Evolutionary conservation across 768 basidiomycete genomes (phyloP).

Genomic region (Podaxis sp.): DNA sequence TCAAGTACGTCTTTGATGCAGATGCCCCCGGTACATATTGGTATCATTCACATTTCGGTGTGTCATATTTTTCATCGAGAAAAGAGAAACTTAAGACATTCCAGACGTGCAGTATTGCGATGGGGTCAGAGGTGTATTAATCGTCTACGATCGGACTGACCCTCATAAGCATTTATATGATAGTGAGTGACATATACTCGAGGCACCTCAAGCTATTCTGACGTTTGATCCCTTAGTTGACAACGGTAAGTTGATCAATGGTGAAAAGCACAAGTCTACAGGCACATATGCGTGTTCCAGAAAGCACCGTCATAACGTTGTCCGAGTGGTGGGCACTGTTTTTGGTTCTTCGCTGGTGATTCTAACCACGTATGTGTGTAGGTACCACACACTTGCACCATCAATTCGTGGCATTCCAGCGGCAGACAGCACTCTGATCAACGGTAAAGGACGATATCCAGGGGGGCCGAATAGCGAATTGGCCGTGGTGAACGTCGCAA

Average conservation of each 20-base stretch:
- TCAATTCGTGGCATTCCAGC: slow-evolving; percentile 10
- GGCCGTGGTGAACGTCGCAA: slow-evolving; percentile 33
- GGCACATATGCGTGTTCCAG: slow-evolving; percentile 15
- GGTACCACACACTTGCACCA: slow-evolving; percentile 22
- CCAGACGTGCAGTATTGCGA: slow-evolving; percentile 45
- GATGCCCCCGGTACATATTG: slow-evolving; percentile 29
- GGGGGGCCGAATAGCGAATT: slow-evolving; percentile 30
- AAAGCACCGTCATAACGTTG: slow-evolving; percentile 39
- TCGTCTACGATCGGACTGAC: slow-evolving; percentile 35
- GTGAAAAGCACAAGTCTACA: not conserved
- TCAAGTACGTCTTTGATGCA: slow-evolving; percentile 35
- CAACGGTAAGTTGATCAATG: slow-evolving; percentile 2
- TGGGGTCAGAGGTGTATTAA: slow-evolving; percentile 32
- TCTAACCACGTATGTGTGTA: slow-evolving; percentile 11
- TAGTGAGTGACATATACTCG: slow-evolving; percentile 7
- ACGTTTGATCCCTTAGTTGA: slow-evolving; percentile 5
- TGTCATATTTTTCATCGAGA: not conserved
- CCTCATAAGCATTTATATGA: slow-evolving; percentile 28
- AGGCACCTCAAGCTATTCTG: not conserved
- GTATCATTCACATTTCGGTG: slow-evolving; percentile 33
- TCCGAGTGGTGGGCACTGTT: slow-evolving; percentile 29
- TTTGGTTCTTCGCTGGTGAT: not conserved
- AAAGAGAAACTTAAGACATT: not conserved
- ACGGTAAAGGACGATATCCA: slow-evolving; percentile 39
- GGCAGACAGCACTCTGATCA: slow-evolving; percentile 36